Percentiles rank a stretch among this genome's conserved stretches.
These are phyloP conservation scores for Epichloe coenophiala DNA, from an alignment of 2,329 filamentous ascomycete genomes.

Conservation along the genomic window DNA sequence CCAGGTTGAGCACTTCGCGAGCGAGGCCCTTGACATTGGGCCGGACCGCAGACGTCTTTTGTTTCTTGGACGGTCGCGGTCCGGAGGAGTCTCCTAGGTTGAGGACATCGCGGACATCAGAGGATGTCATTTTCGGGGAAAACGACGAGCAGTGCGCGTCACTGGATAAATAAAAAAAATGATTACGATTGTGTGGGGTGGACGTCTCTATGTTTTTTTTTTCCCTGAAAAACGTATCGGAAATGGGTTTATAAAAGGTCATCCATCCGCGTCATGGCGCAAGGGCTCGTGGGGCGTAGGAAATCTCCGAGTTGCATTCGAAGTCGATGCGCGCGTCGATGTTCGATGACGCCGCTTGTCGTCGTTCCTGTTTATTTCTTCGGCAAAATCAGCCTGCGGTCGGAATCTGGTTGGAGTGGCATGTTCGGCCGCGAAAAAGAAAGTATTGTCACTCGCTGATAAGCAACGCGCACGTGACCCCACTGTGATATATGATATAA, in stretches of 20 bases:
- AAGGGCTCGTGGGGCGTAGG: not conserved
- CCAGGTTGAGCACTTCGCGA: slow-evolving; percentile 51
- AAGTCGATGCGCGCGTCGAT: not conserved
- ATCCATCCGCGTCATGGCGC: not conserved
- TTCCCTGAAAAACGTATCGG: not conserved
- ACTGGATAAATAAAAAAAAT: too few species aligned
- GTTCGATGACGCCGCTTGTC: not conserved
- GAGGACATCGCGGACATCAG: slow-evolving; percentile 79
- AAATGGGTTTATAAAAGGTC: not conserved
- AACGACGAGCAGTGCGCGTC: not conserved
- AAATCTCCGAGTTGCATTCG: not conserved
- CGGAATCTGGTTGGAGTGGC: too few species aligned
- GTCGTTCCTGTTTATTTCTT: not conserved
- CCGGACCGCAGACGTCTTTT: slow-evolving; percentile 49
- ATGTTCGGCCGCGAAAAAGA: too few species aligned
- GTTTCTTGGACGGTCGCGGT: slow-evolving; percentile 57
- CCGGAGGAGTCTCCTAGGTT: slow-evolving; percentile 52
- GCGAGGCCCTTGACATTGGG: slow-evolving; percentile 50
- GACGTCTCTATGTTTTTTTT: not conserved
- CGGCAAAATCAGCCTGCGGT: too few species aligned
- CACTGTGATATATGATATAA: too few species aligned
- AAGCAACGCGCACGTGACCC: slow-evolving; percentile 12
- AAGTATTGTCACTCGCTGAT: not conserved
- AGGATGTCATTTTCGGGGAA: slow-evolving; percentile 46
- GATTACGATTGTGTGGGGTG: too few species aligned